Evolutionary conservation across 495 filamentous ascomycete genomes (phyloP), one percentile per base, ranked within the genome.

Genomic region (Cladorrhinum samala): DNA sequence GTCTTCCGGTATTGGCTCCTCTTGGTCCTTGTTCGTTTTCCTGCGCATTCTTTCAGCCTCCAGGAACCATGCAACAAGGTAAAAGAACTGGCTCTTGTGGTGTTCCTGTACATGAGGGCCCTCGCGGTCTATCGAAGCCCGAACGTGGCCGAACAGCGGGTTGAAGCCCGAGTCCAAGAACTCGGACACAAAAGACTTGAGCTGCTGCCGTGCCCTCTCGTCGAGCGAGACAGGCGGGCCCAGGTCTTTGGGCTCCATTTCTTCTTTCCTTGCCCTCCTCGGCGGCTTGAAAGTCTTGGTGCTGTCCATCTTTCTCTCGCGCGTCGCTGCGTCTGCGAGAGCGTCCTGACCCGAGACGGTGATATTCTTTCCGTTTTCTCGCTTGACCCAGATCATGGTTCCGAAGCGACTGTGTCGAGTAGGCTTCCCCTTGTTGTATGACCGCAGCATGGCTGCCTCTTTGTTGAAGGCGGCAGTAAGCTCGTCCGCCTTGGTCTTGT

Each of bases 111-210:
- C 78, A 52, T 95, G 83, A n/a, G 90, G 83, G 1, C 87, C 86
- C 68, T 97, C 91, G 3, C 91, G 82, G 60, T 97, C 93, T 52
- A 99, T 86, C 7, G 89, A 89, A 64, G 86, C 91, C 30, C 91
- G 83, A 16, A 96, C 73, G 61, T 95, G 86, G 16, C 77, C 76
- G 61, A 97, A 95, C 0, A 99, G 77, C 24, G 94, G 91, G 60
- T 97, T 97, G 72, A 99, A 99, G 0, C 90, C 83, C 0, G 92
- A 91, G 67, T 99, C 94, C 3, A 99, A 69, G 59, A 99, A 96
- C 46, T 96, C 89, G 60, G 94, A 89, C 1, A 96, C 87, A 56
- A 99, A 99, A 4, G 68, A 72, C 25, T 86, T 79, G 1, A 99
- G 74, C 54, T 89, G 83, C 47, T 83, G 76, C 16, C 78, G 84